Base-by-base conservation (phyloP, 306 rosid species). In the Comarum palustre region DNA sequence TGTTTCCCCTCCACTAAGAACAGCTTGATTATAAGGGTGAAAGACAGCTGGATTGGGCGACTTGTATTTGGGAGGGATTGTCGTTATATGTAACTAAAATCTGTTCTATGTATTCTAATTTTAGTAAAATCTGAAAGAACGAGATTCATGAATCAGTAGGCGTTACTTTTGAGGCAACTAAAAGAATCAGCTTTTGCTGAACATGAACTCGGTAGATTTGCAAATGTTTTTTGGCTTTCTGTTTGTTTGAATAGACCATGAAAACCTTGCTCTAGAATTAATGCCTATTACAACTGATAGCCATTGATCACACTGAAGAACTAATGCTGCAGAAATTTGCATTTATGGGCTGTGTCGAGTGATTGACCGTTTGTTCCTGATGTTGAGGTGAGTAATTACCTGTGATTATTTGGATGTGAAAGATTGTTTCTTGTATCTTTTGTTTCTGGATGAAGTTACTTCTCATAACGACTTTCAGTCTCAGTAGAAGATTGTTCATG, bases 1-100 rank as follows among this genome's bases (percentile, higher is more conserved):
- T 75, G 99, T 95, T 78, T 95, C 99, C 13, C 99, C 99, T 1
- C 99, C 99, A 43, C 80, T 95, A 68, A 90, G 99, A 86, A 95
- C 97, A 22, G 96, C 93, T 69, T 91, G 86, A 86, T 64, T 57
- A 68, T 72, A 70, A 6, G 34, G 50, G 41, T 50, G 16, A 69
- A 90, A 96, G 84, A 90, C 96, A 12, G 92, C 89, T 68, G 88
- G 85, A 86, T 60, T 5, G 1, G 36, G 5, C 4, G 8, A 72
- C 58, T 27, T 41, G 46, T 64, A 32, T 52, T 15, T 63, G 36
- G 58, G 68, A 41, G 22, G 60, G 8, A 25, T 13, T 31, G 45
- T 47, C 11, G 8, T 55, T 13, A 67, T 22, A n/a, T 72, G 57
- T 32, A 31, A 69, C 57, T 4, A 24, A 77, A 14, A 42, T 70